These are phyloP conservation scores for Dispira parvispora DNA, from an alignment of 192 early-diverging fungal genomes.

Conservation along the genomic window DNA sequence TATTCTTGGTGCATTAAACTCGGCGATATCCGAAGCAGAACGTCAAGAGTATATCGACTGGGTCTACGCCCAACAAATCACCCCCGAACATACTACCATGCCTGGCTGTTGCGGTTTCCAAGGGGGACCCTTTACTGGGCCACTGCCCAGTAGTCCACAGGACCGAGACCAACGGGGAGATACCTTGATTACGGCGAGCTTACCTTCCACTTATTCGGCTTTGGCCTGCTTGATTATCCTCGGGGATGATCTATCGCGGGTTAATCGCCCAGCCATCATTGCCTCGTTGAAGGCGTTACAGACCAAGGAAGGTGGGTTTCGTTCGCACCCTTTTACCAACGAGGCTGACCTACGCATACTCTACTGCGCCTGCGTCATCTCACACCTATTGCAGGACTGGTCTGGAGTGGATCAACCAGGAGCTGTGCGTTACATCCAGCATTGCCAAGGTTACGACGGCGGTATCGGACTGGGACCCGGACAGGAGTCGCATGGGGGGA, in stretches of 20 bases:
- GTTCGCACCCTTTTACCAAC: slow-evolving; percentile 40
- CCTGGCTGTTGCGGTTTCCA: slow-evolving; percentile 25
- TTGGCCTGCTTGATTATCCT: slow-evolving; percentile 59
- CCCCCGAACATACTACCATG: slow-evolving; percentile 15
- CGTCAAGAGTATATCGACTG: slow-evolving; percentile 71
- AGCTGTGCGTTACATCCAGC: slow-evolving; percentile 39
- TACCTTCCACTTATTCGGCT: slow-evolving; percentile 84
- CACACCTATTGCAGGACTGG: slow-evolving; percentile 78
- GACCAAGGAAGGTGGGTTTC: slow-evolving; percentile 59
- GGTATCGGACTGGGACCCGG: slow-evolving; percentile 63
- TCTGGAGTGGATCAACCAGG: slow-evolving; percentile 50
- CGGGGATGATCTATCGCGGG: slow-evolving; percentile 75
- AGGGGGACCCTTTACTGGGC: slow-evolving; percentile 30
- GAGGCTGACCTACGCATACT: slow-evolving; percentile 85
- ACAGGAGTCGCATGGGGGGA: slow-evolving; percentile 82
- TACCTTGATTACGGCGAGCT: slow-evolving; percentile 37
- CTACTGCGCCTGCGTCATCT: slow-evolving; percentile 76
- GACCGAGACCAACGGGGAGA: slow-evolving; percentile 5
- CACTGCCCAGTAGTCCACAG: slow-evolving; percentile 16
- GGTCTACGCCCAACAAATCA: slow-evolving; percentile 91
- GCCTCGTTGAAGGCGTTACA: slow-evolving; percentile 37
- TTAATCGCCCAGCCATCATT: slow-evolving; percentile 53
- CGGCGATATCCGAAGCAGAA: slow-evolving; percentile 29
- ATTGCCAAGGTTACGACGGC: slow-evolving; percentile 27
- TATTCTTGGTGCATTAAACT: slow-evolving; percentile 51